phyloP scores from a whole-genome alignment of 1,139 yeast species.

The Ashbya aceris region DNA sequence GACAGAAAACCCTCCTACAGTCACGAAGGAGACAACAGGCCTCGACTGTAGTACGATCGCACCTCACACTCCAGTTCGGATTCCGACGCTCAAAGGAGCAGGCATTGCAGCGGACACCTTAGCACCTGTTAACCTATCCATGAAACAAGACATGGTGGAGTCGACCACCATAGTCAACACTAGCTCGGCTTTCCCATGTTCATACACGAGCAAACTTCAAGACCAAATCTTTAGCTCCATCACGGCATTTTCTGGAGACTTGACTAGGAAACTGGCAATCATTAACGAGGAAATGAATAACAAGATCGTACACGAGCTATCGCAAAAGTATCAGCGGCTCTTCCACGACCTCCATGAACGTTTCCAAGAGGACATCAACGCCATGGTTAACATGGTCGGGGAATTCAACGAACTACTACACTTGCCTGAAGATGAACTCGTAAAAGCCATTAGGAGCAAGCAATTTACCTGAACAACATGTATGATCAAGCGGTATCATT shows the following conservation, averaged over 20 bases:
- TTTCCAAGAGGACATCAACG: constrained; percentile 31
- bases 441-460: constrained; percentile 24
- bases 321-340: constrained; percentile 28
- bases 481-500: background rate
- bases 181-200: constrained; percentile 8
- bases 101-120: background rate
- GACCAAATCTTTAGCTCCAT: constrained; percentile 31
- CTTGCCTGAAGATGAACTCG: constrained; percentile 29
- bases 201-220: constrained; percentile 30
- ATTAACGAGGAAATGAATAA: constrained; percentile 32
- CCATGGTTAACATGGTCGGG: constrained; percentile 28
- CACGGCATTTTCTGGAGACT: constrained; percentile 27
- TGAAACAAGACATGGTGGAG: constrained; percentile 5
- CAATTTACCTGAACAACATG: constrained; percentile 8
- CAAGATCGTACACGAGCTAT: constrained; percentile 28
- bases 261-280: constrained; percentile 28
- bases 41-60: background rate
- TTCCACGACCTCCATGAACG: constrained; percentile 27
- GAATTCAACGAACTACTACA: constrained; percentile 30
- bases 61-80: background rate
- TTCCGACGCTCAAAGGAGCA: background rate
- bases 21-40: background rate
- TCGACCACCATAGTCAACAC: constrained; percentile 12
- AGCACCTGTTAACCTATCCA: constrained; percentile 1
- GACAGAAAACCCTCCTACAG: background rate